A percentile compares a stretch with the other conserved stretches of the same genome.
These are phyloP conservation scores for Lojkania enalia DNA, from an alignment of 2,329 filamentous ascomycete genomes.

Conservation along the genomic window DNA sequence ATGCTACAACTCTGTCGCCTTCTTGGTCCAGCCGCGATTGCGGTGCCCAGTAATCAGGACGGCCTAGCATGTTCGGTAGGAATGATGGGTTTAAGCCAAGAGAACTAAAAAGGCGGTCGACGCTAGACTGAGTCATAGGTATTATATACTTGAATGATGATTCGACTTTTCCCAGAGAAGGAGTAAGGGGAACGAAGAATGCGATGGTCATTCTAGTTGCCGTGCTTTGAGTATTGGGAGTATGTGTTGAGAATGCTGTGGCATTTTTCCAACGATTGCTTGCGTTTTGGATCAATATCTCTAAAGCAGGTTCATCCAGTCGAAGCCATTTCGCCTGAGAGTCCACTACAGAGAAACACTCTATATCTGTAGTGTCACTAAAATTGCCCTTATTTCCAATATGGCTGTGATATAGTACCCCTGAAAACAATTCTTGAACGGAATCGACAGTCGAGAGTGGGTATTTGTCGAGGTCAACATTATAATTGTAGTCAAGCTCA, in stretches of 20 bases:
- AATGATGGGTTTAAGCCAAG: constrained; percentile 13
- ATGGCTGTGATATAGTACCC: constrained; percentile 8
- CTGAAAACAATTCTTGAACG: constrained; percentile 6
- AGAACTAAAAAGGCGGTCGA: constrained; percentile 9
- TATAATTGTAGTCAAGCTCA: constrained; percentile 8
- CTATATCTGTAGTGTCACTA: constrained; percentile 5
- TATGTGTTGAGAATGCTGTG: constrained; percentile 1
- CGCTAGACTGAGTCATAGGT: constrained; percentile 9
- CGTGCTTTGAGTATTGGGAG: neutral
- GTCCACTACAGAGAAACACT: constrained; percentile 4
- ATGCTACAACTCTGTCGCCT: constrained; percentile 7
- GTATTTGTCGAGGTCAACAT: constrained; percentile 4
- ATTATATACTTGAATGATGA: constrained; percentile 5
- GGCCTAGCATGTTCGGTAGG: constrained; percentile 14
- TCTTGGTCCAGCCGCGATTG: constrained; percentile 15
- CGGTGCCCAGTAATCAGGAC: constrained; percentile 18
- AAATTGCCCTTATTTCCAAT: constrained; percentile 7
- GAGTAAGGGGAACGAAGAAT: constrained; percentile 2
- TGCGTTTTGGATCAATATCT: constrained; percentile 1
- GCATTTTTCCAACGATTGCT: constrained; percentile 3
- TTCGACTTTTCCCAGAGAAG: neutral
- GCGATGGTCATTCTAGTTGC: neutral
- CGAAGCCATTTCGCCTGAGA: constrained; percentile 2
- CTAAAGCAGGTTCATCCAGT: constrained; percentile 1
- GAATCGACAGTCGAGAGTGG: constrained; percentile 4